Evolutionary conservation across 2,329 filamentous ascomycete species (phyloP), one percentile per base, ranked within the genome.

Genomic region (Endothia cerciana): DNA sequence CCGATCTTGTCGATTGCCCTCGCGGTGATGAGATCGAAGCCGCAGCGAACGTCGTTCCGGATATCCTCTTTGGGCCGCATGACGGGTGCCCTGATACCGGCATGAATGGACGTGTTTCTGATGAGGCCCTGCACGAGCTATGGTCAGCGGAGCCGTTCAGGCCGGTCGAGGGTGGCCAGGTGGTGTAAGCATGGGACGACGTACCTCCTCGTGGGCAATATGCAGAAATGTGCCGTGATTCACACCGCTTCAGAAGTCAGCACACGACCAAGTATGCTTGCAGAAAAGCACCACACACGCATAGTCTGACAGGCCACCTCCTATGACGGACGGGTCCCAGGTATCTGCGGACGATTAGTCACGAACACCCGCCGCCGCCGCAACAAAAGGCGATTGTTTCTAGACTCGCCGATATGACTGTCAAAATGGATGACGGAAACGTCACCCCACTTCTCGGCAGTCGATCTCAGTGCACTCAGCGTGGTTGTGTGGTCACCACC

Each of bases 1-100:
- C 91, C 91, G 45, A 92, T 75, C 19, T 88, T 87, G 75, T 94
- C 91, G 56, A 94, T 87, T 69, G 93, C 91, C 69, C 86, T 77
- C 0, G 87, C 86, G 25, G 77, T 86, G 62, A 89, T 73, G 60
- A 84, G 83, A 4, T 81, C 77, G 70, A 89, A 89, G 1, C 87
- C 87, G 70, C 86, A 89, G 13, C 82, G 80, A 51, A 80, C 71
- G 71, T 89, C 86, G 70, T 89, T 87, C 17, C 79, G 76, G 43
- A 87, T 67, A 71, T 89, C 87, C 10, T 76, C 67, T 47, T 65
- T 82, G 25, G 75, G 78, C 15, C 82, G 79, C 10, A 76, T 70
- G 1, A 87, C 72, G 0, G 85, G 85, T 0, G 82, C 86, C 47
- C 87, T 80, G 68, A 88, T 87, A 0, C 87, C 87, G n/a, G 84